phyloP scores from a whole-genome alignment of 2,329 filamentous ascomycete species.

The Rutstroemia sp. region DNA sequence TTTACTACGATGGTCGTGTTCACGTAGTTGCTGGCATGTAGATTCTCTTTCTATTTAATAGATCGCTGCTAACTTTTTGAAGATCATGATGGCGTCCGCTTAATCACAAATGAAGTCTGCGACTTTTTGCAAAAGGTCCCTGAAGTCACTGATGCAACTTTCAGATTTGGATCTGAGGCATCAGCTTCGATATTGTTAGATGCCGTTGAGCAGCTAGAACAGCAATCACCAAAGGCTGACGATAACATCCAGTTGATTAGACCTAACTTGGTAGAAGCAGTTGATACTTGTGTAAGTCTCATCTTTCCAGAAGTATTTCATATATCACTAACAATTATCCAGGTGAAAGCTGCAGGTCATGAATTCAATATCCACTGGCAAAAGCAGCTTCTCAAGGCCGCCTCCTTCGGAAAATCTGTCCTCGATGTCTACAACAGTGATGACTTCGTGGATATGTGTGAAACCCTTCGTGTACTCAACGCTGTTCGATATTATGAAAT shows the following conservation, averaged over 20 bases:
- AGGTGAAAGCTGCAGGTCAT: constrained; percentile 78
- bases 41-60: neutral
- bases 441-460: constrained; percentile 97
- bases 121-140: constrained; percentile 96
- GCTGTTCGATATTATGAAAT: constrained; percentile 88
- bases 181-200: constrained; percentile 90
- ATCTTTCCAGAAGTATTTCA: neutral
- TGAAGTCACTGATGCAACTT: constrained; percentile 78
- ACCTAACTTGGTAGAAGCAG: constrained; percentile 79
- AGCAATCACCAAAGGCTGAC: constrained; percentile 92
- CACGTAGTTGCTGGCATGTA: constrained; percentile 74
- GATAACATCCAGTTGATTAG: constrained; percentile 95
- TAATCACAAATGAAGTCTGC: constrained; percentile 90
- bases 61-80: constrained; percentile 6
- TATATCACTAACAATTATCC: constrained; percentile 13
- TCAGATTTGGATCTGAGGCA: constrained; percentile 79
- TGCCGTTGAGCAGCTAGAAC: constrained; percentile 82
- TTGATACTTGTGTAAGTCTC: constrained; percentile 66
- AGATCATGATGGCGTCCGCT: constrained; percentile 76
- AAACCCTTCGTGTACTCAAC: constrained; percentile 86
- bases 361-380: constrained; percentile 91
- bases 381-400: constrained; percentile 90
- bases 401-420: constrained; percentile 95
- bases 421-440: constrained; percentile 96
- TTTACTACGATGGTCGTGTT: constrained; percentile 86